phyloP scores from a whole-genome alignment of 805 yeast species.

The Hanseniaspora osmophila region DNA sequence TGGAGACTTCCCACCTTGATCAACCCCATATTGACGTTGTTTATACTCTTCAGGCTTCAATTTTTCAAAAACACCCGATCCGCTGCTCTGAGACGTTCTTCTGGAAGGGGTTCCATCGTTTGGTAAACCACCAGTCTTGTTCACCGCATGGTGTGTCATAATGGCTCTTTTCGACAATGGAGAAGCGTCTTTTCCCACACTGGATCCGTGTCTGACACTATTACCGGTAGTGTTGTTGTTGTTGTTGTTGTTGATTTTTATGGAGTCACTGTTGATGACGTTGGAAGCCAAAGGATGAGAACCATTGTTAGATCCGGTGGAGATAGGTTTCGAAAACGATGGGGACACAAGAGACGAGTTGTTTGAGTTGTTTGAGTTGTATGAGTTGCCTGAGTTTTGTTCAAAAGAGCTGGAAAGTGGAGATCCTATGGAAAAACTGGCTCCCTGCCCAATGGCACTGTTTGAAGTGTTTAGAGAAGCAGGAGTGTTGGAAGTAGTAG shows the following conservation, averaged over 20 bases:
- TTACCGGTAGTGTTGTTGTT: neutral
- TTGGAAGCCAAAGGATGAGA: slow-evolving; percentile 3
- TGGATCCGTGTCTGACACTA: no score
- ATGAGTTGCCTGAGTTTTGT: slow-evolving; percentile 2
- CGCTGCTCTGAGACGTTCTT: neutral
- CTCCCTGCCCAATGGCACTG: slow-evolving; percentile 2
- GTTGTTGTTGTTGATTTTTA: slow-evolving; percentile 3
- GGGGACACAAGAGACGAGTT: slow-evolving; percentile 5
- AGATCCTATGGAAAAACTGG: slow-evolving; percentile 9
- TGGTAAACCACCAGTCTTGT: no score
- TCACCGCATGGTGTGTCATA: no score
- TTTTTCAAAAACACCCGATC: slow-evolving; percentile 3
- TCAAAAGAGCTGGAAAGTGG: neutral
- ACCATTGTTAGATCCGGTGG: slow-evolving; percentile 9
- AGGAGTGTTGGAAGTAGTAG: neutral
- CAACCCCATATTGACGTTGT: neutral
- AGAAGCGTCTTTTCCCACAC: no score
- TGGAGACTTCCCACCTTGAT: slow-evolving; percentile 1
- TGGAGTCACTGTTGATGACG: neutral
- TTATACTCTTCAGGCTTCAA: slow-evolving; percentile 4
- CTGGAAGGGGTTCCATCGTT: no score
- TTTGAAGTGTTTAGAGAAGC: slow-evolving; percentile 6
- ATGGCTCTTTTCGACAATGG: no score
- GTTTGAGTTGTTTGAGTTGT: no score
- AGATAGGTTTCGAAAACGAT: neutral